Percentiles rank a stretch among this genome's conserved stretches.
These are phyloP conservation scores for Colletotrichum lupini DNA, from an alignment of 2,329 filamentous ascomycete species.

Conservation along the genomic window DNA sequence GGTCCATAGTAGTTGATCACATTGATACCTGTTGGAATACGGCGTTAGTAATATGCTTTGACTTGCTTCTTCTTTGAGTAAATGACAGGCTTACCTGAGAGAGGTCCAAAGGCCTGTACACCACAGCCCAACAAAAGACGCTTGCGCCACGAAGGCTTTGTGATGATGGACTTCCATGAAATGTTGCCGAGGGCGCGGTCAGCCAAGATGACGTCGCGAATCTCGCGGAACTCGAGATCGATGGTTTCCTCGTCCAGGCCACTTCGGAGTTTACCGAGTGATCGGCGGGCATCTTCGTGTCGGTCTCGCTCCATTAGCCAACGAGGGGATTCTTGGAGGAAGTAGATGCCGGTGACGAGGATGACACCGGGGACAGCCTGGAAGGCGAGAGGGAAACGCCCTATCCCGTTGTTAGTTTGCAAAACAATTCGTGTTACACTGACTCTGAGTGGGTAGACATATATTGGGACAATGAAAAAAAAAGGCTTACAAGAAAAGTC, in stretches of 20 bases:
- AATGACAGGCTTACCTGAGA: constrained; percentile 25
- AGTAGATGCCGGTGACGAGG: constrained; percentile 39
- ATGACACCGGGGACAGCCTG: constrained; percentile 42
- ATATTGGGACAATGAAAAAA: constrained; percentile 37
- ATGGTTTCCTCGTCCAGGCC: constrained; percentile 45
- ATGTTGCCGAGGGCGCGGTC: constrained; percentile 48
- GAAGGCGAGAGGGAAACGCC: constrained; percentile 46
- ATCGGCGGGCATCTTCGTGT: constrained; percentile 45
- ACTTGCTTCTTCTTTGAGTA: too few relatives aligned
- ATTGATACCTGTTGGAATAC: constrained; percentile 40
- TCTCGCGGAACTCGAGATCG: constrained; percentile 53
- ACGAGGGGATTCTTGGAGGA: constrained; percentile 40
- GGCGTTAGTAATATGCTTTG: background rate
- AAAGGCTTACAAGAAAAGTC: constrained; percentile 44
- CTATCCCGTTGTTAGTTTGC: background rate
- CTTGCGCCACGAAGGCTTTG: constrained; percentile 54
- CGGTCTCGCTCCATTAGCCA: constrained; percentile 49
- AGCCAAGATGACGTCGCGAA: constrained; percentile 50
- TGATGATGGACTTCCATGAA: constrained; percentile 53
- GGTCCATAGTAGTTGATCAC: constrained; percentile 52
- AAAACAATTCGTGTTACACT: too few relatives aligned
- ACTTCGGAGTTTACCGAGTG: constrained; percentile 46
- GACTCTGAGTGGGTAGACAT: background rate
- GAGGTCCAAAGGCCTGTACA: constrained; percentile 59
- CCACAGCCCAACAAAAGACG: constrained; percentile 58